Evolutionary conservation across 805 yeast genomes (phyloP).

Genomic region (Ogataea nakhonphanomensis): DNA sequence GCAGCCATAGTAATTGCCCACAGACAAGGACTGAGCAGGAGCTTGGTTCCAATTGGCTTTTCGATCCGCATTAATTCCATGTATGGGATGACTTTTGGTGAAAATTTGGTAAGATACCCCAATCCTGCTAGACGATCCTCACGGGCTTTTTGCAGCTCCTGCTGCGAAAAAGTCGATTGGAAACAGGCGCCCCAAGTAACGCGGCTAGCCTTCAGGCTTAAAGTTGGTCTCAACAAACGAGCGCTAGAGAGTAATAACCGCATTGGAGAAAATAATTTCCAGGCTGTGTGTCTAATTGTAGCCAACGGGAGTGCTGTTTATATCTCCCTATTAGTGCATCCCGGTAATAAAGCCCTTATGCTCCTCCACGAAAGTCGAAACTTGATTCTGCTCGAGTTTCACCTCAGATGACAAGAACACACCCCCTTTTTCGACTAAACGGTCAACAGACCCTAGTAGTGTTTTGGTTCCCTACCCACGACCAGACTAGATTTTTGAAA

Average conservation of each 20-base stretch:
- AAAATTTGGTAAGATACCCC: conserved; percentile 56
- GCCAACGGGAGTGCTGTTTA: too few relatives aligned
- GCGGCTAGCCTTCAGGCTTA: background rate
- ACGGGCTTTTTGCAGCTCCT: conserved; percentile 49
- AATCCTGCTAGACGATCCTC: conserved; percentile 47
- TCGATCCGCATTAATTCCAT: conserved; percentile 90
- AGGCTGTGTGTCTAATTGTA: conserved; percentile 2
- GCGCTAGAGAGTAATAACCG: conserved; percentile 1
- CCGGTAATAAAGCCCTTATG: background rate
- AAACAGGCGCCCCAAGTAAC: background rate
- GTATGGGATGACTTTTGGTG: conserved; percentile 77
- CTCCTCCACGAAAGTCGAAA: too few relatives aligned
- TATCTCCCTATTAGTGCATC: background rate
- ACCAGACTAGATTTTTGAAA: conserved; percentile 8
- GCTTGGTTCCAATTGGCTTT: conserved; percentile 93
- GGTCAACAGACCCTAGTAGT: background rate
- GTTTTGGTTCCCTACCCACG: conserved; percentile 4
- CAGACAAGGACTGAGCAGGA: conserved; percentile 77
- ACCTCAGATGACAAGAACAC: background rate
- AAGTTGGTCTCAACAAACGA: conserved; percentile 3
- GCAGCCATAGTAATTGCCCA: conserved; percentile 96
- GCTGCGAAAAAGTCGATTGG: conserved; percentile 29
- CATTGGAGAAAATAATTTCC: background rate
- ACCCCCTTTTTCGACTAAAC: background rate
- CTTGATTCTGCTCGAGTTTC: background rate